Conservation (phyloP, 2,329 filamentous ascomycete species). For the Hypoxylon sp. region DNA sequence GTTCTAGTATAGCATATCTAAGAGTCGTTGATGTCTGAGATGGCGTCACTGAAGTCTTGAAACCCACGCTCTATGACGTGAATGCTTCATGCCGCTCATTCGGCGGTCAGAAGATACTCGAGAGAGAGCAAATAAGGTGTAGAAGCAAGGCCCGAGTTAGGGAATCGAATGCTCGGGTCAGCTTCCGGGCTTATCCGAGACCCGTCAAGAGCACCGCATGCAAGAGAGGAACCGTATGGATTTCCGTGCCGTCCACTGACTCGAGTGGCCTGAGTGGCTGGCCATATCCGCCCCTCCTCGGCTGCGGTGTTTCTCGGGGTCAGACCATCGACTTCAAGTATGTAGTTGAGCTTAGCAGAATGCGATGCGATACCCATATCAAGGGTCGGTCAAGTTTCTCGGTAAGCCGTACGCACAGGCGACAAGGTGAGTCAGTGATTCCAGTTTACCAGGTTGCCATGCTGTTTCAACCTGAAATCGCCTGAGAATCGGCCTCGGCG, state of each 20-base stretch:
- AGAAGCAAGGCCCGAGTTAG: neutral
- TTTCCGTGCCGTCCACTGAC: conserved; percentile 7
- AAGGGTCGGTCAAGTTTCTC: conserved; percentile 2
- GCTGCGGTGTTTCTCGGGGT: conserved; percentile 9
- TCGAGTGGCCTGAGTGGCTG: neutral
- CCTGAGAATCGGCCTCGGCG: conserved; percentile 10
- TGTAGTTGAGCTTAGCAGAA: neutral
- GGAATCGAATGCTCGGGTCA: conserved; percentile 7
- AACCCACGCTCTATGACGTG: conserved; percentile 21
- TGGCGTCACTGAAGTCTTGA: conserved; percentile 17
- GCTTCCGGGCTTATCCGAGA: conserved; percentile 1
- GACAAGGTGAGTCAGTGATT: conserved; percentile 25
- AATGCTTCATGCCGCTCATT: neutral
- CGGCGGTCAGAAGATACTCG: neutral
- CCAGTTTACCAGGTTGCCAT: conserved; percentile 19
- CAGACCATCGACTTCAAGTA: neutral
- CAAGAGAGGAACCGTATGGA: conserved; percentile 7
- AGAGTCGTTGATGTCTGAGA: neutral
- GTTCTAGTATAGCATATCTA: conserved; percentile 1
- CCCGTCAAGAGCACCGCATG: conserved; percentile 12
- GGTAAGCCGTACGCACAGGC: conserved; percentile 9
- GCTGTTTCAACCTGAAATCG: conserved; percentile 17
- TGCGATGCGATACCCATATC: conserved; percentile 1
- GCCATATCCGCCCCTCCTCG: conserved; percentile 5
- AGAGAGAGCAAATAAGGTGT: conserved; percentile 2